A percentile compares a stretch with the other conserved stretches of the same genome.
Conservation (phyloP, 2,329 filamentous ascomycete genomes). For the Claviceps digitariae region DNA sequence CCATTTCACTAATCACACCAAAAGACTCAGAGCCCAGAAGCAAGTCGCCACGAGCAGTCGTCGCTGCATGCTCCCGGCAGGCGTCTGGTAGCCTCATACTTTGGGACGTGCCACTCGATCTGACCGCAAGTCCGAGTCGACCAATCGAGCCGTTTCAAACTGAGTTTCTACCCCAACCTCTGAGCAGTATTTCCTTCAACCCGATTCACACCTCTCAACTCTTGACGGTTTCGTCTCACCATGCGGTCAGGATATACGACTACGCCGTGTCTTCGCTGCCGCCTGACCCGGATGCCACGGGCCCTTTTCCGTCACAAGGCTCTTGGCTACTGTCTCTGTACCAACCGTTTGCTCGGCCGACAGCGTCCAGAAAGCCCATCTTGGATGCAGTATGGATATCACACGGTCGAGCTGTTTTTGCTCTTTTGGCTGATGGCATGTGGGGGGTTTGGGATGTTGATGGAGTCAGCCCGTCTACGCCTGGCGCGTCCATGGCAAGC, state of each 20-base stretch:
- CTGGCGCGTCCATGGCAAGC: slow-evolving; percentile 30
- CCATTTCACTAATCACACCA: slow-evolving; percentile 37
- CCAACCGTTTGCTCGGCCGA: slow-evolving; percentile 37
- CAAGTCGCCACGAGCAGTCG: slow-evolving; percentile 31
- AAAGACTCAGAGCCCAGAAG: slow-evolving; percentile 25
- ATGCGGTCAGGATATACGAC: slow-evolving; percentile 49
- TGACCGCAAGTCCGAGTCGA: slow-evolving; percentile 16
- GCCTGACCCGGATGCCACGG: slow-evolving; percentile 34
- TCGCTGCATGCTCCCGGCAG: slow-evolving; percentile 47
- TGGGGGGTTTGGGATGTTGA: slow-evolving; percentile 59
- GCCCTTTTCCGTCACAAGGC: slow-evolving; percentile 42
- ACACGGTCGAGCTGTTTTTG: slow-evolving; percentile 44
- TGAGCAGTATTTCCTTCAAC: slow-evolving; percentile 47
- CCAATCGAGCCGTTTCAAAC: slow-evolving; percentile 42
- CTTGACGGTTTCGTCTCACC: slow-evolving; percentile 39
- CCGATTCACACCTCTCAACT: slow-evolving; percentile 44
- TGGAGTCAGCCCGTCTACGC: slow-evolving; percentile 33
- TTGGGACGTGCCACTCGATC: slow-evolving; percentile 42
- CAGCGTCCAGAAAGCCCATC: slow-evolving; percentile 42
- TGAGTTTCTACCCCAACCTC: slow-evolving; percentile 41
- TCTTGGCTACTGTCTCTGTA: slow-evolving; percentile 53
- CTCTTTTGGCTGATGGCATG: slow-evolving; percentile 47
- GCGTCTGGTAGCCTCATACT: slow-evolving; percentile 44
- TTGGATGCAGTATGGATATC: slow-evolving; percentile 49
- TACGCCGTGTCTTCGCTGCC: slow-evolving; percentile 40